phyloP scores from a whole-genome alignment of 768 basidiomycete genomes.

The Boletus fagicola region DNA sequence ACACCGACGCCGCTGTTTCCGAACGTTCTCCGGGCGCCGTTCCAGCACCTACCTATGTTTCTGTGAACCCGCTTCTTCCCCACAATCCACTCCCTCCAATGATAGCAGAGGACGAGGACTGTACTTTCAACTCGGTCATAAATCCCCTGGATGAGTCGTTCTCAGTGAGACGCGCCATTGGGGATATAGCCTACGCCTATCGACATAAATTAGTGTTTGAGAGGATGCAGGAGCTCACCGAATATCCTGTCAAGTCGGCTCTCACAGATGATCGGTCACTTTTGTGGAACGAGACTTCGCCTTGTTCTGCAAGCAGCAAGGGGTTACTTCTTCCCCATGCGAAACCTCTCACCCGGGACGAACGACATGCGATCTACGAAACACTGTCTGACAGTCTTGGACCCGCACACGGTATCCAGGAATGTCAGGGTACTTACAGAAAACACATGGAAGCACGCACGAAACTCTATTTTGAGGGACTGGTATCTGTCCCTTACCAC shows the following conservation, averaged over 20 bases:
- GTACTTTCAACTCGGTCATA: constrained; percentile 16
- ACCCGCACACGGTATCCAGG: constrained; percentile 44
- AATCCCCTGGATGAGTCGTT: constrained; percentile 28
- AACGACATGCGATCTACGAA: constrained; percentile 52
- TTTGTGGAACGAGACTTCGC: constrained; percentile 17
- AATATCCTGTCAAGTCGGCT: constrained; percentile 10
- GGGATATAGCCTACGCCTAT: constrained; percentile 31
- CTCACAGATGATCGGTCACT: constrained; percentile 10
- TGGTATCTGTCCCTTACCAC: constrained; percentile 26
- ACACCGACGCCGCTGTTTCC: constrained; percentile 1
- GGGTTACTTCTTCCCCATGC: constrained; percentile 17
- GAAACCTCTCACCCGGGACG: constrained; percentile 39
- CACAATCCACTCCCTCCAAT: not conserved
- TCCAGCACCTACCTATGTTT: constrained; percentile 13
- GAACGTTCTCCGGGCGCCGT: constrained; percentile 9
- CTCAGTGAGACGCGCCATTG: constrained; percentile 28
- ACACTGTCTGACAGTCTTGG: constrained; percentile 49
- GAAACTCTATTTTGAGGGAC: constrained; percentile 46
- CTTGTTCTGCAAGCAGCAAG: constrained; percentile 20
- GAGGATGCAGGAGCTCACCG: constrained; percentile 25
- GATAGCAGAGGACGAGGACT: constrained; percentile 4
- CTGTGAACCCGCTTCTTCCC: constrained; percentile 31
- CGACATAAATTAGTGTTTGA: constrained; percentile 29
- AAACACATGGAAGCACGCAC: constrained; percentile 49
- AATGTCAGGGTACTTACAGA: constrained; percentile 52